Base-by-base conservation (phyloP, 2,329 filamentous ascomycete species). In the Dactylellina sp. region DNA sequence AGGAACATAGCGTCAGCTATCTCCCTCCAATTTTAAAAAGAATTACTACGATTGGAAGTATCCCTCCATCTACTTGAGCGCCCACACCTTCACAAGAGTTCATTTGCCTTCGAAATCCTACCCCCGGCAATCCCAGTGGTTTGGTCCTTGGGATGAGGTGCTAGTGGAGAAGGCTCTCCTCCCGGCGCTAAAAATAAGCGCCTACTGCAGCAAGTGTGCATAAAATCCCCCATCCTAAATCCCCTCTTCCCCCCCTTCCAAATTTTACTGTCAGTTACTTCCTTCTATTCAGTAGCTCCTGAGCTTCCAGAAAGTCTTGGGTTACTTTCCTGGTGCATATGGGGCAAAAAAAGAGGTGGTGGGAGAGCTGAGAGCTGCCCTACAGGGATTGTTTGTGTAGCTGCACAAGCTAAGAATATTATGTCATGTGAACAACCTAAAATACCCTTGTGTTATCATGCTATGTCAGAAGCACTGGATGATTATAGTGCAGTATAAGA, bases 161-260 rank as follows among this genome's bases (percentile, higher is more conserved):
- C 39, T 28, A 32, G 35, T 52, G 16, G 46, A 52, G 11, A 47
- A 37, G n/a, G 28, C 28, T 9, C 28, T 32, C 9, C 28, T 11
- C 47, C 52, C 14, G 53, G 63, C 63, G 63, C 63, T 66, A 66
- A 66, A 22, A 66, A 42, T 66, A 66, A 47, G 63, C 63, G 63
- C 63, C 52, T 46, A 24, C 24, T 66, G 63, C 53, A 37, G 53
- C 44, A 53, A 24, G 14, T 20, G 24, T 50, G 35, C 63, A 59
- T 50, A 57, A 57, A 9, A 12, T 9, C 37, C 32, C 39, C 53
- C 6, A 14, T 22, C 37, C 3, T 40, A 3, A 7, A 20, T 40
- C 49, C 25, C 49, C 14, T 20, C 16, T n/a, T 16, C 22, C 35
- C 6, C 50, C 32, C 32, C 18, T 28, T 40, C 11, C n/a, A 40